A percentile compares a stretch with the other conserved stretches of the same genome.
phyloP scores from a whole-genome alignment of 352 stramenopile species.

The Saprolegnia diclina region DNA sequence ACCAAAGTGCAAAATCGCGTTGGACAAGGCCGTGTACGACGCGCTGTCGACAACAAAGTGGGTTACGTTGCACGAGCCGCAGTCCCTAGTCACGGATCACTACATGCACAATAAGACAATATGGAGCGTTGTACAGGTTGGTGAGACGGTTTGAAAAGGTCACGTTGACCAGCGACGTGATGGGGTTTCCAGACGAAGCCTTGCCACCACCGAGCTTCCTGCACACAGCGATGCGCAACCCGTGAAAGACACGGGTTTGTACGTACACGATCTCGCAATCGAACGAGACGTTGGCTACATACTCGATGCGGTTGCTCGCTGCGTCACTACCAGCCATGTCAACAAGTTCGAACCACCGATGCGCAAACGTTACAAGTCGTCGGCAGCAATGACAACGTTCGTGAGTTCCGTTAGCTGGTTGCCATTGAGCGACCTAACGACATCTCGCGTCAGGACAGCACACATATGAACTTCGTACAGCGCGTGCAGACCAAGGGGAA shows the following conservation, averaged over 20 bases:
- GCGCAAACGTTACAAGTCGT: no score
- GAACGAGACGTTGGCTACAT: neutral
- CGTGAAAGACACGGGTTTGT: neutral
- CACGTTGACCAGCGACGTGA: neutral
- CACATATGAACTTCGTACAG: no score
- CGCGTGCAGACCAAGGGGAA: no score
- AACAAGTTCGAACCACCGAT: no score
- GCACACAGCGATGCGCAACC: neutral
- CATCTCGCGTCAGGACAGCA: no score
- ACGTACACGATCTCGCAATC: neutral
- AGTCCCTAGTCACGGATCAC: neutral
- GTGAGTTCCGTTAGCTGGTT: no score
- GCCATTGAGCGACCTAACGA: no score
- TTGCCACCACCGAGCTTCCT: neutral
- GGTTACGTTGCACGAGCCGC: neutral
- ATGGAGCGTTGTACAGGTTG: neutral
- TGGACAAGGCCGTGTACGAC: neutral
- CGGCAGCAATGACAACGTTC: no score
- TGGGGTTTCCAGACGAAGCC: neutral
- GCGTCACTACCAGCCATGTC: neutral
- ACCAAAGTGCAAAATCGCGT: neutral
- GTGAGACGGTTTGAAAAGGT: neutral
- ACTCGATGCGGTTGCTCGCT: neutral
- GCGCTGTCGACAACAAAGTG: conserved; percentile 1
- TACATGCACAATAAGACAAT: neutral